Evolutionary conservation across 2,329 filamentous ascomycete species (phyloP), one percentile per base, ranked within the genome.

Genomic region (Thermomyces lanuginosus): DNA sequence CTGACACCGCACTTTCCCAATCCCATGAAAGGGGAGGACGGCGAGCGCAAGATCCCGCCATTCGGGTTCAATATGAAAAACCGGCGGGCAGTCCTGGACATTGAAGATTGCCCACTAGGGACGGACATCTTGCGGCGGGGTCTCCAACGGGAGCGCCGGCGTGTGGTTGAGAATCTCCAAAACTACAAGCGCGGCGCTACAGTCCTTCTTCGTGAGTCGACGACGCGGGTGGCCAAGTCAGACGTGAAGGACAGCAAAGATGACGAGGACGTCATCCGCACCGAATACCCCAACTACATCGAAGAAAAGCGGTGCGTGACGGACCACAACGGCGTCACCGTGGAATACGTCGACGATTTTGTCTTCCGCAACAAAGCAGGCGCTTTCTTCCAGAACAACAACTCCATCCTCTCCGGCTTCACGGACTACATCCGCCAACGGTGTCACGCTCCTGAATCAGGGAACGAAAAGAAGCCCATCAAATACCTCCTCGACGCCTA

Each of bases 341-440:
- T 78, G 16, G 89, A 98, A 53, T 93, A 91, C 55, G 69, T 98
- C 36, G 81, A 76, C 45, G 59, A 72, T 51, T 89, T 77, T 59
- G 62, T 74, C 45, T 92, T 98, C 58, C 75, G 75, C 49, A 95
- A 92, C 58, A 81, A 79, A 2, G 89, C 89, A 7, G 84, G 84
- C 33, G 73, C 81, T 27, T 98, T 98, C 61, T 98, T 98, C 69
- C 89, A 98, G 49, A 98, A 98, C 65, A 98, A 98, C 67, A 95
- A 95, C 63, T 91, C 83, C 29, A 95, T 98, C 55, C 74, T 98
- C 13, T 72, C 80, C 16, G 58, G 62, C 9, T 92, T 95, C 55
- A 92, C 83, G 8, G 66, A 72, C 38, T 92, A 91, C 60, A 80
- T 95, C 48, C 78, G 82, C 36, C 64, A 77, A 19, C 69, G 77